Evolutionary conservation across 768 basidiomycete genomes (phyloP), one percentile per base, ranked within the genome.

Genomic region (Mycena galopus): DNA sequence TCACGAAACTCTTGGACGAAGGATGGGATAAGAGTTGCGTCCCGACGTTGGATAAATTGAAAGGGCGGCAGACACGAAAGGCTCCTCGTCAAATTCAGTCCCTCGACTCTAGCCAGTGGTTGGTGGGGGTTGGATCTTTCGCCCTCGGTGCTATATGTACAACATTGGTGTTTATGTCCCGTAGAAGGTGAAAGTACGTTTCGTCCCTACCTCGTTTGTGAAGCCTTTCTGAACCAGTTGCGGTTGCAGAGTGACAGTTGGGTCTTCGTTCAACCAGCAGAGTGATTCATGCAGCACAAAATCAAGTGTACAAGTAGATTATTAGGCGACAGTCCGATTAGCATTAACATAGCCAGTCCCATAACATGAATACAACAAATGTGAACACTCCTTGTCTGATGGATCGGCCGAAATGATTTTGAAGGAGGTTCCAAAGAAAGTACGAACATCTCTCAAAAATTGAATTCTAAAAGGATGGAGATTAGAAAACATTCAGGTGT

Each of bases 321-420:
- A 67, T 82, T 83, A 95, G 25, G 91, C 92, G 68, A 96, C 81
- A 30, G 92, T 88, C 76, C 94, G 87, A 80, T 95, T 96, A 67
- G 92, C 91, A 80, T 99, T 99, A 72, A 95, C 85, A 79, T 96
- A 96, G 55, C 98, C 97, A 27, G 92, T 90, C 14, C 97, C 97
- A 73, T 96, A 94, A 80, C 97, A 98, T 8, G 95, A 95, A 81
- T 96, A 93, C 57, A 95, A 67, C 17, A 95, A 88, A 71, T 95
- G 91, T 16, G 86, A 82, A 42, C 85, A 88, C 16, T 87, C 83
- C 23, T 84, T 79, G 71, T 90, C 85, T 21, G 86, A 82, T 2
- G 85, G 83, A 61, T 92, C 89, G 62, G 87, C 89, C 2, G 91
- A 84, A 19, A 88, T 88, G 66, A 98, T 93, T 82, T 98, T 99